Conservation (phyloP, 2,329 filamentous ascomycete genomes). For the Colletotrichum ledebouriae region DNA sequence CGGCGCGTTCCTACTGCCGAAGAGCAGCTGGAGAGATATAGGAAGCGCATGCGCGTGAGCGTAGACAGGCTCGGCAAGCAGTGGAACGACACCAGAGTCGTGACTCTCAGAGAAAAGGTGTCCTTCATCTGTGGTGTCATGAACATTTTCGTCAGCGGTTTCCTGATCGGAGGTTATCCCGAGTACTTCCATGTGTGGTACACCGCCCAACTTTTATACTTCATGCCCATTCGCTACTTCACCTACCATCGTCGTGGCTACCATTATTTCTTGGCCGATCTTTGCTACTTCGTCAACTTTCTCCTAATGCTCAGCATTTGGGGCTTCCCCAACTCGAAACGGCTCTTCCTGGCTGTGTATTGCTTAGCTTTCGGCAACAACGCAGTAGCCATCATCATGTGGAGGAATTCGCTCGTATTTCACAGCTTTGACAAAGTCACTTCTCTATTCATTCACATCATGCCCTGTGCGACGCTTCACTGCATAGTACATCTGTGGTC, state of each 20-base stretch:
- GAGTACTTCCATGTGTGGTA: slow-evolving; percentile 95
- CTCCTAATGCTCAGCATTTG: slow-evolving; percentile 86
- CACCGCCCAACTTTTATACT: slow-evolving; percentile 87
- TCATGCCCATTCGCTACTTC: slow-evolving; percentile 96
- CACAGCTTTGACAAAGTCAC: slow-evolving; percentile 99
- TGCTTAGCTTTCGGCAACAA: slow-evolving; percentile 97
- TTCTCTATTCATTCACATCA: slow-evolving; percentile 98
- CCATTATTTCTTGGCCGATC: slow-evolving; percentile 96
- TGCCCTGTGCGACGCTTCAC: slow-evolving; percentile 95
- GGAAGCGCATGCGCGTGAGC: slow-evolving; percentile 85
- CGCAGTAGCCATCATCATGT: slow-evolving; percentile 97
- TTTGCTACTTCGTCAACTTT: slow-evolving; percentile 98
- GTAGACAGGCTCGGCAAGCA: slow-evolving; percentile 88
- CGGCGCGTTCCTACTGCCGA: slow-evolving; percentile 87
- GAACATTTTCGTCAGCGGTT: slow-evolving; percentile 97
- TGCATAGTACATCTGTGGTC: slow-evolving; percentile 88
- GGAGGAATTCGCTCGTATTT: slow-evolving; percentile 98
- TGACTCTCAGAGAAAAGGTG: slow-evolving; percentile 92
- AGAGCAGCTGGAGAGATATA: slow-evolving; percentile 92
- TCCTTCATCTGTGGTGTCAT: slow-evolving; percentile 96
- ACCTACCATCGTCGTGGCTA: slow-evolving; percentile 92
- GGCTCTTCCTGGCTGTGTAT: slow-evolving; percentile 91
- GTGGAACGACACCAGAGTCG: slow-evolving; percentile 91
- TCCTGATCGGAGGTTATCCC: slow-evolving; percentile 88
- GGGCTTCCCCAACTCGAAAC: slow-evolving; percentile 90